Evolutionary conservation across 1,284 basidiomycete genomes (phyloP).

Genomic region (Waitea zeae): DNA sequence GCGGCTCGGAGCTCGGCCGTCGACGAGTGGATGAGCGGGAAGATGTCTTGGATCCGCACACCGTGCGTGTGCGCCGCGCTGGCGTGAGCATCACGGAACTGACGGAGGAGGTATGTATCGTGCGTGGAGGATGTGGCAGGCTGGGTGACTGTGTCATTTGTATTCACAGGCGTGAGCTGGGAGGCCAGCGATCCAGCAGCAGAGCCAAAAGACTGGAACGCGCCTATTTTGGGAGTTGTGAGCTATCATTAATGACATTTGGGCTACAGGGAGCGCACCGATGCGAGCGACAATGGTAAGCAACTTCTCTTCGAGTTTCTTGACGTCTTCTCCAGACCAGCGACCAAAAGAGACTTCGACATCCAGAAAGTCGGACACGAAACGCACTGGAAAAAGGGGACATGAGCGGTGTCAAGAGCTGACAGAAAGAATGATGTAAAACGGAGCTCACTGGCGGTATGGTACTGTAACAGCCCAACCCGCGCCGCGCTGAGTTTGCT

Average conservation of each 20-base stretch:
- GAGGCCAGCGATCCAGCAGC: not conserved
- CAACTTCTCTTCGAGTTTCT: slow-evolving; percentile 24
- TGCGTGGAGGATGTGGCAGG: slow-evolving; percentile 4
- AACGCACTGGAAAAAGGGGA: slow-evolving; percentile 20
- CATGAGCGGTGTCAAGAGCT: too few species aligned
- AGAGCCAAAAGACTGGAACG: not conserved
- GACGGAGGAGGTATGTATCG: slow-evolving; percentile 24
- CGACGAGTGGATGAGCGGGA: slow-evolving; percentile 26
- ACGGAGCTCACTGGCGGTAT: slow-evolving; percentile 14
- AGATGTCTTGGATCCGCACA: slow-evolving; percentile 24
- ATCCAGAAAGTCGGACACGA: slow-evolving; percentile 27
- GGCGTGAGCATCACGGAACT: slow-evolving; percentile 16
- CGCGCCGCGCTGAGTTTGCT: too few species aligned
- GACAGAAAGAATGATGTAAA: too few species aligned
- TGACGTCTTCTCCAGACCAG: slow-evolving; percentile 34
- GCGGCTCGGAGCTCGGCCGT: slow-evolving; percentile 25
- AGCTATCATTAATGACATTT: too few species aligned
- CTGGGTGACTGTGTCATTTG: not conserved
- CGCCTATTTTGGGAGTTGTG: not conserved
- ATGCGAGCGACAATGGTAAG: slow-evolving; percentile 22
- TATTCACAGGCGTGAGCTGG: slow-evolving; percentile 1
- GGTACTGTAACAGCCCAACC: too few species aligned
- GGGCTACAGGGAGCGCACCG: slow-evolving; percentile 15
- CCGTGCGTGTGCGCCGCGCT: slow-evolving; percentile 18
- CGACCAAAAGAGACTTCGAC: slow-evolving; percentile 36